Evolutionary conservation across 192 early-diverging fungal species (phyloP), one percentile per base, ranked within the genome.

Genomic region (Coemansia sp.): DNA sequence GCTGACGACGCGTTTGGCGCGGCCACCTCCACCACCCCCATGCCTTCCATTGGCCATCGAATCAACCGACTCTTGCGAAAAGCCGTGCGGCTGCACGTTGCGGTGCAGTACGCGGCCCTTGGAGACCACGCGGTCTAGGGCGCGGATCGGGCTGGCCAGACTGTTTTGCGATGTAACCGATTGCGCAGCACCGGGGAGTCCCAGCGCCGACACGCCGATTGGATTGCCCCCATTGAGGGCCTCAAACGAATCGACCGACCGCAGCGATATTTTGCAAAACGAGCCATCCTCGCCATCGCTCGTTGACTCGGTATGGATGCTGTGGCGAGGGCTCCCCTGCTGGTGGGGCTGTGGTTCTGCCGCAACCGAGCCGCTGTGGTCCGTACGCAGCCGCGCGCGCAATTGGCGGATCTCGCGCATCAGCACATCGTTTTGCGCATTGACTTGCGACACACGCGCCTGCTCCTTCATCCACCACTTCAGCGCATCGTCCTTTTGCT

Each of bases 401-500:
- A 68, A 7, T 30, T 44, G 49, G 12, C 73, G 72, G 36, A 75
- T 75, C 64, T 81, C 73, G 36, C 78, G 72, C 78, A 81, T 75
- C 15, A 81, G 69, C 57, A 81, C 66, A 24, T 81, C 78, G 64
- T 75, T 75, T 58, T 75, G 78, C 45, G 78, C 78, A 20, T 66
- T 59, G 56, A 81, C 68, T 67, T 75, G 73, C 43, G 78, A 64
- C 43, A 61, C 68, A 21, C 69, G 68, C 64, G 75, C 69, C 64
- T 81, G 78, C 61, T 81, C 78, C 26, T 68, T 65, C 52, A 72
- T 72, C 69, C 69, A 81, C 78, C 78, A 81, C 18, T 57, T 57
- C 69, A 68, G 68, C 24, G 73, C 78, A 12, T 60, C 48, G 44
- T 81, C 78, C 30, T 69, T 69, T n/a, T 81, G 72, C 18, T 46